These are phyloP conservation scores for Microbotryomycetes sp. DNA, from an alignment of 1,284 basidiomycete genomes.

Conservation along the genomic window DNA sequence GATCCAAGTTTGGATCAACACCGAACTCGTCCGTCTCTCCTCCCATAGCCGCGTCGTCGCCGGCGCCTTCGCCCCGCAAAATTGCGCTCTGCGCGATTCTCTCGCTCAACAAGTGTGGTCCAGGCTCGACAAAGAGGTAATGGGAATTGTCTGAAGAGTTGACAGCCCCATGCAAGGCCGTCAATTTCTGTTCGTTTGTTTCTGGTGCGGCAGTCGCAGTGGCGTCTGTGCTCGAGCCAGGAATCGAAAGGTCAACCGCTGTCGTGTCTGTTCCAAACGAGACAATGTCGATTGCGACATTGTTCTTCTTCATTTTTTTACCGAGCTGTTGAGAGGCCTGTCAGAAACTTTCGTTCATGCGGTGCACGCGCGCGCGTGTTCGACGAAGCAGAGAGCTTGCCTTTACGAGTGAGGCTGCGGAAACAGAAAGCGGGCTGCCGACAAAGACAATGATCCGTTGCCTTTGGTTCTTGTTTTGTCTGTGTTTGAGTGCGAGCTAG, in stretches of 20 bases:
- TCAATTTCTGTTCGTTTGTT: conserved; percentile 53
- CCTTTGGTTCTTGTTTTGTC: conserved; percentile 96
- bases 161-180: conserved; percentile 67
- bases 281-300: conserved; percentile 88
- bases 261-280: conserved; percentile 52
- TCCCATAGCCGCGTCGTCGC: conserved; percentile 43
- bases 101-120: conserved; percentile 74
- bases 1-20: conserved; percentile 89
- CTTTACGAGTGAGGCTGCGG: conserved; percentile 30
- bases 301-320: conserved; percentile 99
- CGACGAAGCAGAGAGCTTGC: conserved; percentile 1
- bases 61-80: conserved; percentile 47
- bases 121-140: conserved; percentile 70
- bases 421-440: conserved; percentile 64
- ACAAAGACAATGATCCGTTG: conserved; percentile 92
- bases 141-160: conserved; percentile 75
- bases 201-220: conserved; percentile 56
- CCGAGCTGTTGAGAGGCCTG: conserved; percentile 58
- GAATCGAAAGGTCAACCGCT: conserved; percentile 14
- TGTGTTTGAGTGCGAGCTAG: conserved; percentile 83
- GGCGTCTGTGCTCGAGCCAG: conserved; percentile 34
- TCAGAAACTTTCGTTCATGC: background rate
- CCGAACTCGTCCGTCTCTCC: conserved; percentile 64
- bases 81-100: conserved; percentile 45
- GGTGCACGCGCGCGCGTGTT: background rate